These are phyloP conservation scores for Neonothopanus nambi DNA, from an alignment of 1,284 basidiomycete genomes.

Conservation along the genomic window DNA sequence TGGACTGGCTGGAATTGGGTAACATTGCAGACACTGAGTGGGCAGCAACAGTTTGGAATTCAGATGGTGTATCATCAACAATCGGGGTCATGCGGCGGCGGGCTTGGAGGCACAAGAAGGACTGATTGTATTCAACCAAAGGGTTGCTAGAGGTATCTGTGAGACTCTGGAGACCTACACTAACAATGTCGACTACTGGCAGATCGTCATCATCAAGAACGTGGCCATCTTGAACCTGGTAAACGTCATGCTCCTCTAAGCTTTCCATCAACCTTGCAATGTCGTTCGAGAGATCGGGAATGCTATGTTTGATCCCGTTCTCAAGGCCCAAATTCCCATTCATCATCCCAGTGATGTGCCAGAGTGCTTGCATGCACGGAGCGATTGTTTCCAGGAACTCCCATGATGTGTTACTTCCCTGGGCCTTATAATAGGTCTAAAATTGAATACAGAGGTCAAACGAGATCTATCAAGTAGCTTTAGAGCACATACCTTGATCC, in stretches of 20 bases:
- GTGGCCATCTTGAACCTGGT: constrained; percentile 19
- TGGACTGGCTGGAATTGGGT: too few species aligned
- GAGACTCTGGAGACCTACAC: constrained; percentile 19
- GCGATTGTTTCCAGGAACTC: constrained; percentile 40
- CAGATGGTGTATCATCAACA: not conserved
- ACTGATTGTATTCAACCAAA: constrained; percentile 23
- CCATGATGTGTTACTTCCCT: constrained; percentile 38
- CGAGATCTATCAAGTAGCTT: not conserved
- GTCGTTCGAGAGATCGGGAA: constrained; percentile 28
- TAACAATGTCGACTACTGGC: constrained; percentile 23
- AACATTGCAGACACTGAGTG: too few species aligned
- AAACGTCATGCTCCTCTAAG: constrained; percentile 26
- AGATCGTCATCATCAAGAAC: constrained; percentile 21
- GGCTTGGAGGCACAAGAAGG: not conserved
- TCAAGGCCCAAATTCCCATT: constrained; percentile 30
- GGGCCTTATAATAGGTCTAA: constrained; percentile 30
- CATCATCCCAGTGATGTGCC: constrained; percentile 29
- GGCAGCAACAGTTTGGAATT: too few species aligned
- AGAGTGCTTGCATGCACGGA: constrained; percentile 35
- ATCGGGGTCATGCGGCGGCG: constrained; percentile 6
- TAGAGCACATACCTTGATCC: constrained; percentile 31
- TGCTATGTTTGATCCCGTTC: constrained; percentile 30
- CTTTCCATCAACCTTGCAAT: constrained; percentile 29
- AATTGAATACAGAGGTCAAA: not conserved
- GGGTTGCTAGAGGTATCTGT: constrained; percentile 17